Evolutionary conservation across 306 rosid species (phyloP).

Genomic region (Senna tora): DNA sequence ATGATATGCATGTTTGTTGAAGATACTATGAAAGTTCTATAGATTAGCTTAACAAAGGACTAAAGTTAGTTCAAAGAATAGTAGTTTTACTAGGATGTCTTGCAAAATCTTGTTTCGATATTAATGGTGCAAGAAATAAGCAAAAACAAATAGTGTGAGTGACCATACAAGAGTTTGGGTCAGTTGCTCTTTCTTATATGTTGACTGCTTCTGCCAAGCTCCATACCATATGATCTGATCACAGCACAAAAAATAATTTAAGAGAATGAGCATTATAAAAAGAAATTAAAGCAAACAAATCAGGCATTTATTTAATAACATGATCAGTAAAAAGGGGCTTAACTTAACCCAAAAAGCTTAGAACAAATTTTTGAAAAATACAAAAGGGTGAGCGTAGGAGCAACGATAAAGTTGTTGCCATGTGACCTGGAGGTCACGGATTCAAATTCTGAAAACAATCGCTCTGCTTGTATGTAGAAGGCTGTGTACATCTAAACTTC

Average conservation of each 20-base stretch:
- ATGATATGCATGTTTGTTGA: not conserved
- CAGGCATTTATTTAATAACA: too few relatives aligned
- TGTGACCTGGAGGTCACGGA: too few relatives aligned
- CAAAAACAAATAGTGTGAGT: not conserved
- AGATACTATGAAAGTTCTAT: not conserved
- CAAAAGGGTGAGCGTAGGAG: too few relatives aligned
- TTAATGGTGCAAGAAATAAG: not conserved
- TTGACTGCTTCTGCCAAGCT: slow-evolving; percentile 70
- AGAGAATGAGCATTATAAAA: not conserved
- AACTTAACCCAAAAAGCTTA: too few relatives aligned
- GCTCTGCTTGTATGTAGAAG: too few relatives aligned
- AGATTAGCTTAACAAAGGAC: slow-evolving; percentile 1
- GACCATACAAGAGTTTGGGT: slow-evolving; percentile 56
- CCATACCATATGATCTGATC: slow-evolving; percentile 92
- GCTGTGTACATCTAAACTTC: too few relatives aligned
- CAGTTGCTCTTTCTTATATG: slow-evolving; percentile 56
- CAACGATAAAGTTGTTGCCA: too few relatives aligned
- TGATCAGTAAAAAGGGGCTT: too few relatives aligned
- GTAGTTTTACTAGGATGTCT: too few relatives aligned
- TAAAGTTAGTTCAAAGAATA: too few relatives aligned
- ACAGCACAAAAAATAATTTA: slow-evolving; percentile 18
- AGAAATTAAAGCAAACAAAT: not conserved
- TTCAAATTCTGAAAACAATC: too few relatives aligned
- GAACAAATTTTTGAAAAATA: too few relatives aligned
- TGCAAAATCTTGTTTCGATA: slow-evolving; percentile 6